phyloP scores from a whole-genome alignment of 179 eudicot species.

The Beta lomatogona region DNA sequence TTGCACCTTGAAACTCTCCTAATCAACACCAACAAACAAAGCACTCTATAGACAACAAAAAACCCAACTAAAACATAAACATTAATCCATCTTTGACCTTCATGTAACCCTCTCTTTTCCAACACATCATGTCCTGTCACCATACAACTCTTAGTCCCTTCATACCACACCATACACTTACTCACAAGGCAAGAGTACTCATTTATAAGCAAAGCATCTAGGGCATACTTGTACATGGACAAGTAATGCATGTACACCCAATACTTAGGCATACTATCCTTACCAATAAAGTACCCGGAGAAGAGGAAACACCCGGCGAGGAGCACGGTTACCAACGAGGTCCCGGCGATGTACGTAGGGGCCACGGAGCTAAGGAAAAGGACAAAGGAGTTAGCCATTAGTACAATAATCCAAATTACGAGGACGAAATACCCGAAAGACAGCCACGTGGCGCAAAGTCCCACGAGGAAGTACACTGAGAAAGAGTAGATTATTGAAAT shows the following conservation, averaged over 20 bases:
- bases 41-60: conserved; percentile 75
- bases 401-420: conserved; percentile 70
- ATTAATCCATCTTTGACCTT: conserved; percentile 76
- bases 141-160: conserved; percentile 62
- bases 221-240: conserved; percentile 93
- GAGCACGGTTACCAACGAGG: conserved; percentile 66
- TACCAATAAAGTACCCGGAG: conserved; percentile 90
- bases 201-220: conserved; percentile 79
- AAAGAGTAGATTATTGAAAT: conserved; percentile 68
- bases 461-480: conserved; percentile 80
- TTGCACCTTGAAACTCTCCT: conserved; percentile 80
- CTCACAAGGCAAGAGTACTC: conserved; percentile 77
- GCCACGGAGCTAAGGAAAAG: conserved; percentile 83
- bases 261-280: conserved; percentile 71
- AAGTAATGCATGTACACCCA: conserved; percentile 89
- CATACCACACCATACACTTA: conserved; percentile 82
- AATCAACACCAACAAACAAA: conserved; percentile 73
- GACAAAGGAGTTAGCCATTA: conserved; percentile 90
- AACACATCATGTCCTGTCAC: conserved; percentile 73
- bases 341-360: conserved; percentile 86
- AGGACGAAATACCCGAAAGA: conserved; percentile 73
- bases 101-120: conserved; percentile 68
- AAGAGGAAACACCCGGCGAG: conserved; percentile 85
- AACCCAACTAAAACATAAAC: conserved; percentile 72
- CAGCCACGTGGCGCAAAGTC: conserved; percentile 72